These are phyloP conservation scores for Sarocladiaceae sp. DNA, from an alignment of 2,329 filamentous ascomycete genomes.

Conservation along the genomic window DNA sequence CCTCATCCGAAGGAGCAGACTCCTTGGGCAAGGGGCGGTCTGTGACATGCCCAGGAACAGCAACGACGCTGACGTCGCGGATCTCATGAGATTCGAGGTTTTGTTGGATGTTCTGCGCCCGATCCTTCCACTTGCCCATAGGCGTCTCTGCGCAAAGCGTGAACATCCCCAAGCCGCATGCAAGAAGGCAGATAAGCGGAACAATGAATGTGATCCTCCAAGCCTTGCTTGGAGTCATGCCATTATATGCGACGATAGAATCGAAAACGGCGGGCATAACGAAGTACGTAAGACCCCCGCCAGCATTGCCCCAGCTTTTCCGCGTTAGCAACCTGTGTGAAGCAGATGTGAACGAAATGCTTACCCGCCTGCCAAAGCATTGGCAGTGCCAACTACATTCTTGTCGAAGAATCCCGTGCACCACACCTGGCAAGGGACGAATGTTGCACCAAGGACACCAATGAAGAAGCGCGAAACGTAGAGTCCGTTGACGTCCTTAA, in stretches of 20 bases:
- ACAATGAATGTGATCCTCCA: constrained; percentile 85
- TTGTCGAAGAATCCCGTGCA: constrained; percentile 90
- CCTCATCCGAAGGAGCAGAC: constrained; percentile 22
- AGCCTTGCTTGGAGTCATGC: constrained; percentile 59
- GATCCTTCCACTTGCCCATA: constrained; percentile 72
- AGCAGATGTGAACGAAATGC: constrained; percentile 41
- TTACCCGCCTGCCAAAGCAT: constrained; percentile 76
- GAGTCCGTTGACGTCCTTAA: constrained; percentile 57
- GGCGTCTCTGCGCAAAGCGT: constrained; percentile 76
- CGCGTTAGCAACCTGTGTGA: neutral
- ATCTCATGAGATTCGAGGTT: constrained; percentile 42
- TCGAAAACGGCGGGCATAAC: constrained; percentile 88
- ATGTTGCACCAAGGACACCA: constrained; percentile 69
- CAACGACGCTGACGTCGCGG: constrained; percentile 36
- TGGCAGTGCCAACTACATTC: constrained; percentile 83
- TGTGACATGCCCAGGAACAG: constrained; percentile 42
- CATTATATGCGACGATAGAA: constrained; percentile 55
- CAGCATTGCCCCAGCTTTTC: constrained; percentile 60
- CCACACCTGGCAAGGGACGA: constrained; percentile 88
- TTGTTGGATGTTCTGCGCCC: constrained; percentile 51
- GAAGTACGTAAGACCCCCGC: constrained; percentile 88
- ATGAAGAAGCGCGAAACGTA: constrained; percentile 73
- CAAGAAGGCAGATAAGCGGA: constrained; percentile 69
- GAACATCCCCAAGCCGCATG: constrained; percentile 61
- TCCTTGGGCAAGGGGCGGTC: constrained; percentile 22